Percentiles rank a stretch among this genome's conserved stretches.
These are phyloP conservation scores for Monilinia laxa DNA, from an alignment of 2,329 filamentous ascomycete genomes.

Conservation along the genomic window DNA sequence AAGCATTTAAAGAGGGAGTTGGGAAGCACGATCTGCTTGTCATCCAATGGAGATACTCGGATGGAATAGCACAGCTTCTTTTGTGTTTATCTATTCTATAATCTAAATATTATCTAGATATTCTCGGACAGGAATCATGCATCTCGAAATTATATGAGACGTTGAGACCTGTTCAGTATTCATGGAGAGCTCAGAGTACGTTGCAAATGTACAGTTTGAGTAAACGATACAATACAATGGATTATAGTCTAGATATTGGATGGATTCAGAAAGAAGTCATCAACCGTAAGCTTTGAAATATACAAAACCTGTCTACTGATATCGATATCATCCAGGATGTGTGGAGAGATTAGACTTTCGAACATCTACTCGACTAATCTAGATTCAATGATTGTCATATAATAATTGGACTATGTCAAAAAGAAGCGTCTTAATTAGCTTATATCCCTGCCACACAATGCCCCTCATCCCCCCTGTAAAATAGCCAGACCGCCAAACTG, in stretches of 20 bases:
- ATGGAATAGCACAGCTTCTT: not conserved
- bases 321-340: too few relatives aligned
- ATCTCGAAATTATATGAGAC: not conserved
- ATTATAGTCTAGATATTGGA: not conserved
- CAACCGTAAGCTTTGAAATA: too few relatives aligned
- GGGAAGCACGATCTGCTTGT: constrained; percentile 19
- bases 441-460: not conserved
- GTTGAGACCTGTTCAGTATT: not conserved
- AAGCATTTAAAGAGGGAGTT: constrained; percentile 31
- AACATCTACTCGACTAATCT: too few relatives aligned
- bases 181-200: not conserved
- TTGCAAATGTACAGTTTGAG: not conserved
- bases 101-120: not conserved
- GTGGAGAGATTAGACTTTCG: too few relatives aligned
- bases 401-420: not conserved
- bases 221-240: too few relatives aligned
- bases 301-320: too few relatives aligned
- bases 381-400: not conserved
- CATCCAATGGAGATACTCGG: not conserved
- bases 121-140: not conserved
- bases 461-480: constrained; percentile 14
- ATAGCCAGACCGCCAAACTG: constrained; percentile 16
- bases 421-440: not conserved
- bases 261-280: not conserved
- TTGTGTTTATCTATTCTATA: not conserved